These are phyloP conservation scores for Monosporascus sp. DNA, from an alignment of 2,329 filamentous ascomycete species.

Conservation along the genomic window DNA sequence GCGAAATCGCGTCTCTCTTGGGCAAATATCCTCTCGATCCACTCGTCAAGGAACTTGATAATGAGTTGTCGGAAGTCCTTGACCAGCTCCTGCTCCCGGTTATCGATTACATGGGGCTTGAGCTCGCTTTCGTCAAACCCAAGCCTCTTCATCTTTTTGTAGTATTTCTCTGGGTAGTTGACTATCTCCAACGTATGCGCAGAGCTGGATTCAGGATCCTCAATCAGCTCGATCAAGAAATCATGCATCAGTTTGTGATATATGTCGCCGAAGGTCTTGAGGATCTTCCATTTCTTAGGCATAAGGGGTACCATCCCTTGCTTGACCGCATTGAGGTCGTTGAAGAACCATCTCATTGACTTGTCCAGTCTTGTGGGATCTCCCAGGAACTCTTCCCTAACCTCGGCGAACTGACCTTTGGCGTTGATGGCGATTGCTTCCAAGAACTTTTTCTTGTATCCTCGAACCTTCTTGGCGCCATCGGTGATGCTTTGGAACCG, in stretches of 20 bases:
- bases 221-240: conserved; percentile 75
- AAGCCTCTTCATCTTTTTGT: conserved; percentile 89
- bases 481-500: conserved; percentile 94
- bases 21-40: conserved; percentile 88
- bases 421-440: conserved; percentile 71
- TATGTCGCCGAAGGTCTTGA: conserved; percentile 81
- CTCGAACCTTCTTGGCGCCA: conserved; percentile 83
- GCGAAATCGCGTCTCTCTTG: conserved; percentile 79
- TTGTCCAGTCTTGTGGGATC: conserved; percentile 83
- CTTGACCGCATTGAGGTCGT: conserved; percentile 92
- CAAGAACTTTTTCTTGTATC: conserved; percentile 95
- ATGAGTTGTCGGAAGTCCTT: conserved; percentile 93
- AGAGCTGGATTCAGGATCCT: conserved; percentile 78
- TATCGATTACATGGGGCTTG: conserved; percentile 80
- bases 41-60: conserved; percentile 91
- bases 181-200: conserved; percentile 87
- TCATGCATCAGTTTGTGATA: conserved; percentile 97
- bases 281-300: conserved; percentile 95
- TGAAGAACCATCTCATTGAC: conserved; percentile 92
- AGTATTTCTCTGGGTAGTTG: conserved; percentile 94
- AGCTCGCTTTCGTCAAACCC: conserved; percentile 75
- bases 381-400: conserved; percentile 70
- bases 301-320: conserved; percentile 87
- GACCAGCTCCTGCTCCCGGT: conserved; percentile 82
- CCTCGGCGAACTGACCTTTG: conserved; percentile 66